Evolutionary conservation across 1,139 yeast genomes (phyloP).

Genomic region (Suhomyces kunorum): DNA sequence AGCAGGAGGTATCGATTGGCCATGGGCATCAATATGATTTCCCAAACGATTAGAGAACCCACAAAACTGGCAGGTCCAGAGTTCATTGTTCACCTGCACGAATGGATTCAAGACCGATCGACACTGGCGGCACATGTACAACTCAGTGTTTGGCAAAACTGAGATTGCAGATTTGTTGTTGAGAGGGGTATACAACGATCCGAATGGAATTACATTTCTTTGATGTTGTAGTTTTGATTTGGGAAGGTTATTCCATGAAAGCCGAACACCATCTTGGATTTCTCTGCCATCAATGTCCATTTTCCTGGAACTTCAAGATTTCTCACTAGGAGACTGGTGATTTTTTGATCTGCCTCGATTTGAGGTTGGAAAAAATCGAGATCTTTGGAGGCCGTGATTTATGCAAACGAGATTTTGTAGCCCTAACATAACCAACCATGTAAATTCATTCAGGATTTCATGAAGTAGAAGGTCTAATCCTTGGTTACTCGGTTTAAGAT

Average conservation of each 20-base stretch:
- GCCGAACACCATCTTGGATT: conserved; percentile 85
- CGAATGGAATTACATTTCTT: conserved; percentile 61
- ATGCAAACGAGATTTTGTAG: too few species aligned
- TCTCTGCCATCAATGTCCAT: conserved; percentile 82
- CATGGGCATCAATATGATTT: conserved; percentile 10
- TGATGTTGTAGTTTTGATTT: conserved; percentile 59
- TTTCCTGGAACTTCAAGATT: neutral
- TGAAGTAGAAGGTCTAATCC: too few species aligned
- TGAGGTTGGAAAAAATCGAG: neutral
- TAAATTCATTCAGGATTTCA: too few species aligned
- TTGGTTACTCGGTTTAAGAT: too few species aligned
- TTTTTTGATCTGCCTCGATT: neutral
- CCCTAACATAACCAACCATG: too few species aligned
- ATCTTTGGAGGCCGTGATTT: too few species aligned
- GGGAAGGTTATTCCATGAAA: conserved; percentile 87
- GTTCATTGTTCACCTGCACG: conserved; percentile 38
- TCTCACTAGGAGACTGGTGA: neutral
- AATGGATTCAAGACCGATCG: conserved; percentile 63
- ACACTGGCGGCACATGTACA: conserved; percentile 56
- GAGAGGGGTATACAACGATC: conserved; percentile 67
- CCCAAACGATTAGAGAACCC: conserved; percentile 50
- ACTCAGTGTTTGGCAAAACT: conserved; percentile 30
- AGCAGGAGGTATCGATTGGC: conserved; percentile 28
- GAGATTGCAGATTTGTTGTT: conserved; percentile 50
- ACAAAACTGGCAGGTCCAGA: conserved; percentile 71